Conservation (phyloP, 2,329 filamentous ascomycete species). For the Epicoccum nigrum region DNA sequence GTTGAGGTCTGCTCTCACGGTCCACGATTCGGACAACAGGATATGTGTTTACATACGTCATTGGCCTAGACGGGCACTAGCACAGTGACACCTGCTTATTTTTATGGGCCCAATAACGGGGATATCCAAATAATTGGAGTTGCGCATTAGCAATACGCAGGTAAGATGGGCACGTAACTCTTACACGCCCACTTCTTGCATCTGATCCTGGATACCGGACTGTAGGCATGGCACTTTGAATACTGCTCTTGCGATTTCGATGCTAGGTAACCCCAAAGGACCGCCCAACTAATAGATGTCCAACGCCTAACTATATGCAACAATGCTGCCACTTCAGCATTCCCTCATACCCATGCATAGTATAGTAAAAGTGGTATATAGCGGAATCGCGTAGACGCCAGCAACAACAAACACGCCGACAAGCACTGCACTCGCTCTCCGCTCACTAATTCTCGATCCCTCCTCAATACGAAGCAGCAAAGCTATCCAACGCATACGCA, state of each 20-base stretch:
- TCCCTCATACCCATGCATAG: background rate
- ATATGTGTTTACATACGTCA: slow-evolving; percentile 6
- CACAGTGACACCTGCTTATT: no score
- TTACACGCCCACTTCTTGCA: no score
- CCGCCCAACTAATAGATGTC: no score
- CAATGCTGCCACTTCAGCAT: background rate
- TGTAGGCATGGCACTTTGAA: no score
- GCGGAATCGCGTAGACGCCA: no score
- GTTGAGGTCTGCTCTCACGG: background rate
- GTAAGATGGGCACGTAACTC: no score
- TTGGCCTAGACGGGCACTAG: slow-evolving; percentile 1
- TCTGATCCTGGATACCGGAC: no score
- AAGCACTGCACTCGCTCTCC: no score
- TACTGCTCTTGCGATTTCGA: no score
- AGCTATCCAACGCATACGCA: slow-evolving; percentile 8
- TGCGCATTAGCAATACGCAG: background rate
- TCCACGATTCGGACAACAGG: background rate
- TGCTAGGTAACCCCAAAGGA: no score
- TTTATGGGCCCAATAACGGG: background rate
- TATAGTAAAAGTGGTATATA: background rate
- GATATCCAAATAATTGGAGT: background rate
- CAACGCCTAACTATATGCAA: background rate
- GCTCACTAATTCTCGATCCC: background rate
- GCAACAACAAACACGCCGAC: no score
- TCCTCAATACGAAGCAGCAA: slow-evolving; percentile 1